Base-by-base conservation (phyloP, 495 filamentous ascomycete species). In the Daldinia childiae region DNA sequence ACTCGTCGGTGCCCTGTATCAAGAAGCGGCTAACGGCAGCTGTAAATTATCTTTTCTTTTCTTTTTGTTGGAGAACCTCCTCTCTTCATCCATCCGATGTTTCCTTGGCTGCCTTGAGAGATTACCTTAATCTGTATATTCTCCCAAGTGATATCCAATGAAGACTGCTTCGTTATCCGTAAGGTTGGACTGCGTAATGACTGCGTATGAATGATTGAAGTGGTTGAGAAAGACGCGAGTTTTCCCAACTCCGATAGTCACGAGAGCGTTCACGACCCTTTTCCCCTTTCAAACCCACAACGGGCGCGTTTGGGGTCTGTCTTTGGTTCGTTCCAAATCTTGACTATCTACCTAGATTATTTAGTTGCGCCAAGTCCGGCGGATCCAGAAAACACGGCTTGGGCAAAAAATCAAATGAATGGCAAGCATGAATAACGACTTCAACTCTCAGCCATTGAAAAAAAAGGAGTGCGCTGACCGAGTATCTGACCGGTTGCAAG, bases 401-500 rank as follows among this genome's bases (percentile, higher is more conserved):
- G 58, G 43, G 66, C 48, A 54, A 64, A 69, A 69, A 66, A 59
- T 55, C 58, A 58, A 57, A 45, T 68, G 65, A 65, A 38, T 51
- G 50, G 41, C 41, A 27, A 58, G 32, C 57, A 59, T 57, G 60
- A 61, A 60, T 50, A 50, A 50, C 19, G 45, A 45, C 38, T 59
- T 48, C 41, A 48, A 19, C 19, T 21, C 41, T 48, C n/a, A 30
- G 50, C 59, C 69, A 64, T 56, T 68, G 30, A 64, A 58, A 68
- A 68, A 32, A 43, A n/a, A 32, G 59, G n/a, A 51, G 38, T 50
- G 30, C 36, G 57, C 70, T 69, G 65, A 73, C 70, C 70, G 70
- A 69, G 19, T 69, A 62, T 15, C 34, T 62, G 65, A 73, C 70
- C 70, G 70, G 70, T 62, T 68, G 64, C 69, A 66, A 29, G 62